Evolutionary conservation across 2,329 filamentous ascomycete genomes (phyloP).

Genomic region (Sphaerostilbella broomeana): DNA sequence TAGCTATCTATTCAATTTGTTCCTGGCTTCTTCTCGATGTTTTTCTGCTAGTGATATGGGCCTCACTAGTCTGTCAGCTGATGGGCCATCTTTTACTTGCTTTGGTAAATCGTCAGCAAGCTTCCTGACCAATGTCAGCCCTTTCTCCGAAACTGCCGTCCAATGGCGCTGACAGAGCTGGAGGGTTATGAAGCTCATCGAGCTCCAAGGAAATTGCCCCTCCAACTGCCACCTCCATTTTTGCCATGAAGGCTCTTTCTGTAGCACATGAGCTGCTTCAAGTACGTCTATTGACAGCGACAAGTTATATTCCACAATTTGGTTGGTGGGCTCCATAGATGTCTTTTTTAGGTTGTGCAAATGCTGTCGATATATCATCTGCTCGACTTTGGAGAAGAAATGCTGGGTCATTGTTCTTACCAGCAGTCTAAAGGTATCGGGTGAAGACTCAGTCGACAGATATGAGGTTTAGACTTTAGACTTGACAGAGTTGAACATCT

Average conservation of each 20-base stretch:
- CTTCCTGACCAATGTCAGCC: slow-evolving; percentile 17
- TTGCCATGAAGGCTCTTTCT: slow-evolving; percentile 17
- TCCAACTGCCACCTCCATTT: slow-evolving; percentile 26
- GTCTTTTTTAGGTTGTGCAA: neutral
- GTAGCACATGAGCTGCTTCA: slow-evolving; percentile 18
- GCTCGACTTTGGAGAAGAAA: slow-evolving; percentile 24
- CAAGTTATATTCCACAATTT: slow-evolving; percentile 11
- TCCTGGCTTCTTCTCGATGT: too few species aligned
- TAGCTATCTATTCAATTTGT: too few species aligned
- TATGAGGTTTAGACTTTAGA: neutral
- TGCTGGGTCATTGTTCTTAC: slow-evolving; percentile 19
- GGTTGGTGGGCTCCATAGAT: neutral
- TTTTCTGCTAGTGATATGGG: too few species aligned
- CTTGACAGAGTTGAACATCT: slow-evolving; percentile 9
- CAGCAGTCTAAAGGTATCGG: neutral
- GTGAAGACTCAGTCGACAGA: neutral
- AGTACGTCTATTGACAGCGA: slow-evolving; percentile 14
- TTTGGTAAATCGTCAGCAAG: neutral
- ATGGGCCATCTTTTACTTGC: neutral
- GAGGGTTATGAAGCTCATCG: slow-evolving; percentile 20
- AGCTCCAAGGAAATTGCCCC: slow-evolving; percentile 23
- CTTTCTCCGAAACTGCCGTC: slow-evolving; percentile 19
- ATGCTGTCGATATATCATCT: slow-evolving; percentile 16
- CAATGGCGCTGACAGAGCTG: slow-evolving; percentile 18
- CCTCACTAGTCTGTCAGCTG: too few species aligned